Evolutionary conservation across 805 yeast genomes (phyloP).

Genomic region (Suhomyces emberorum): DNA sequence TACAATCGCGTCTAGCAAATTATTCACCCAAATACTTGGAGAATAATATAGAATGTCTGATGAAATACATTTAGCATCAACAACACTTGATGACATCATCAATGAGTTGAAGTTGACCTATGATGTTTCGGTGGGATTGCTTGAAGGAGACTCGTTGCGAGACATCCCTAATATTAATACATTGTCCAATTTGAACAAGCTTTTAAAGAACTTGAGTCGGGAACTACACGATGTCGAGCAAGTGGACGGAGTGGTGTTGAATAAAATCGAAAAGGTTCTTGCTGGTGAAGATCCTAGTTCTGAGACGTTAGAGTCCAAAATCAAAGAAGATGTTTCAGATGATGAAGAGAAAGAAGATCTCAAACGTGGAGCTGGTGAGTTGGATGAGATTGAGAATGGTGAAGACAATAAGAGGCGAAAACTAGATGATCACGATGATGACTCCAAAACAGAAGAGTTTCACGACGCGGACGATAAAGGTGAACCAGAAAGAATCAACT

Average conservation of each 20-base stretch:
- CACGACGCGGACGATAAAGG: background rate
- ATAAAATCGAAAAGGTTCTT: slow-evolving; percentile 13
- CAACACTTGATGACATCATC: slow-evolving; percentile 49
- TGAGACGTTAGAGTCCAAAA: slow-evolving; percentile 3
- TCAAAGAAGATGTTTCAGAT: slow-evolving; percentile 9
- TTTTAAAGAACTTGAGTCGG: slow-evolving; percentile 37
- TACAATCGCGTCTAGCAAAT: too few relatives aligned
- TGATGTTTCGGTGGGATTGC: slow-evolving; percentile 56
- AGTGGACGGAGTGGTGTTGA: slow-evolving; percentile 26
- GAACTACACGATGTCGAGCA: slow-evolving; percentile 35
- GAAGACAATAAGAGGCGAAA: slow-evolving; percentile 3
- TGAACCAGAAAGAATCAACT: slow-evolving; percentile 16
- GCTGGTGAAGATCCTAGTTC: slow-evolving; percentile 2
- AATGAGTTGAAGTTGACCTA: slow-evolving; percentile 51
- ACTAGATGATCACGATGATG: background rate
- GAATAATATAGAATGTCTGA: slow-evolving; percentile 2
- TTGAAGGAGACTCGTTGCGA: slow-evolving; percentile 56
- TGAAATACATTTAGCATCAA: slow-evolving; percentile 29
- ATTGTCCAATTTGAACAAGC: slow-evolving; percentile 43
- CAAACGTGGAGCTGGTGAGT: slow-evolving; percentile 12
- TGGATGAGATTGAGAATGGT: slow-evolving; percentile 10
- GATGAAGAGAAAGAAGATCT: slow-evolving; percentile 9
- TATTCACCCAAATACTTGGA: too few relatives aligned
- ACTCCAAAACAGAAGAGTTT: slow-evolving; percentile 1
- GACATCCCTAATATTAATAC: slow-evolving; percentile 40